Base-by-base conservation (phyloP, 306 rosid genomes). In the Prunus kanzakura region DNA sequence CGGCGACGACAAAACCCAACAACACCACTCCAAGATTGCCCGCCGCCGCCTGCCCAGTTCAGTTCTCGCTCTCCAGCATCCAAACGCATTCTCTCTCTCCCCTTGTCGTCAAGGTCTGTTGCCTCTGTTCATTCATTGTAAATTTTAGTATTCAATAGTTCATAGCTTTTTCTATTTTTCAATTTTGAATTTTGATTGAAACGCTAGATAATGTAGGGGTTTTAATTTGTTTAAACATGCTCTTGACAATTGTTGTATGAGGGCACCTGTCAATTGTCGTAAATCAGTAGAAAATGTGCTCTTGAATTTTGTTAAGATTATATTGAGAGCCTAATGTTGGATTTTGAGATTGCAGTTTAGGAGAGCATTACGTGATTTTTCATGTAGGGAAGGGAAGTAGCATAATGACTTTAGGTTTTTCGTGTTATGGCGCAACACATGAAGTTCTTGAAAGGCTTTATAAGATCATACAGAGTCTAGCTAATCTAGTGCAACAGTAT, bases 31-130 rank as follows among this genome's bases (percentile, higher is more conserved):
- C 14, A 23, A 19, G 29, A 18, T 9, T 23, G 20, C 58, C 62
- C 77, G 83, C 22, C 97, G 89, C 62, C 87, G 87, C 14, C 78
- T 94, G 83, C 97, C 96, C 2, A 60, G 43, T 20, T 94, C 96
- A 11, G 77, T 94, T 58, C 0, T 80, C 71, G 87, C 96, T 78
- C 88, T 82, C 67, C 97, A 88, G 73, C 82, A 69, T 82, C 93
- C 97, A 3, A 55, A 57, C 25, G 41, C 84, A 8, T 74, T 72
- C 66, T 76, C 89, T 62, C 74, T 69, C 46, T 90, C 95, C 0
- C 89, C 83, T 47, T 85, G 81, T 62, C 86, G 82, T 61, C 88
- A 78, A 82, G 96, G 97, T 91, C 18, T 1, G 75, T 35, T 4
- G 27, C 25, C 10, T 23, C n/a, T 47, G 3, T 9, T 77, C 43